Base-by-base conservation (phyloP, 2,329 filamentous ascomycete species). In the Cladosporium velox region DNA sequence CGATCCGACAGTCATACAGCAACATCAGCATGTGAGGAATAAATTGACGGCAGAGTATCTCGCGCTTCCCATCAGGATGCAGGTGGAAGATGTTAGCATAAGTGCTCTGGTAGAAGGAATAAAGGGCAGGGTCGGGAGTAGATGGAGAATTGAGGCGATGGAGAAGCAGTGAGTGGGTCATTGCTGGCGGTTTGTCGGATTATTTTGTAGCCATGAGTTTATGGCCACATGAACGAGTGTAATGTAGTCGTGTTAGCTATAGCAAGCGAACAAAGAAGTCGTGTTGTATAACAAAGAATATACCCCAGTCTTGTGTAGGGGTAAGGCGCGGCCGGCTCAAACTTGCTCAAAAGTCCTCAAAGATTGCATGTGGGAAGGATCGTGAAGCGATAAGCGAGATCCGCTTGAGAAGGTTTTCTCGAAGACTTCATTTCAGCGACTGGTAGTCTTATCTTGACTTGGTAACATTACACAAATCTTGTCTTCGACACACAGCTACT, bases 291-390 rank as follows among this genome's bases (percentile, higher is more conserved):
- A 44, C 41, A 44, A 44, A 47, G 41, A 47, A 47, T 24, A 12
- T 21, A 47, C 41, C 41, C 41, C 41, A 3, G 41, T 47, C 41
- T 47, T 21, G 41, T n/a, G 38, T 18, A n/a, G 38, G 38, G 38
- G 18, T 44, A 34, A 34, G 3, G 52, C 52, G 52, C 52, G 30
- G 7, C 8, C 52, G 49, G 51, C 18, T 21, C 18, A 55, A 62
- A 62, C 59, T 62, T 62, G 59, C 59, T 62, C 59, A 62, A 52
- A 62, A 26, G 30, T n/a, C 35, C 59, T 44, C 59, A 62, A 21
- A 8, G 30, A 18, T 4, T 15, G 30, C 47, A n/a, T 35, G 2
- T 11, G 30, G 15, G n/a, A 18, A 35, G 18, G 28, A 34, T 10
- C 28, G 44, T 8, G 3, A 12, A 15, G 18, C 18, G 35, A 21